phyloP scores from a whole-genome alignment of 768 basidiomycete species.

The Kwoniella shandongensis region DNA sequence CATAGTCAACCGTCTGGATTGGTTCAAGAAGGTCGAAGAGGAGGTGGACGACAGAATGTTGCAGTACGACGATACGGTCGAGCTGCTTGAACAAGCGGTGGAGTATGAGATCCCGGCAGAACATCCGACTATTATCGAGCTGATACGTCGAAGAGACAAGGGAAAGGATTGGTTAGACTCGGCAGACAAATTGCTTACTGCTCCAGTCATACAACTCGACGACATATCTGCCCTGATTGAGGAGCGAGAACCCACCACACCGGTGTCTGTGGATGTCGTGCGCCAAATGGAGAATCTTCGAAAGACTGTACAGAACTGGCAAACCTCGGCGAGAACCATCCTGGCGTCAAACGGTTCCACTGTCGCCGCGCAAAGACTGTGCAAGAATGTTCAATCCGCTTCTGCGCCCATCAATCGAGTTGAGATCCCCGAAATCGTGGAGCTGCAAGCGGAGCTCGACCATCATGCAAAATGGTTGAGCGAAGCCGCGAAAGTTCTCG shows the following conservation, averaged over 20 bases:
- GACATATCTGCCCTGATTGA: slow-evolving; percentile 73
- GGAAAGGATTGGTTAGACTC: slow-evolving; percentile 77
- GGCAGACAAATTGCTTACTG: slow-evolving; percentile 56
- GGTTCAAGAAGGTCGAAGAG: slow-evolving; percentile 69
- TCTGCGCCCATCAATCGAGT: slow-evolving; percentile 38
- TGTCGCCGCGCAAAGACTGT: slow-evolving; percentile 32
- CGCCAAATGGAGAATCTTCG: slow-evolving; percentile 66
- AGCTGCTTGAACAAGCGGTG: slow-evolving; percentile 68
- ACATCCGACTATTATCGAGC: slow-evolving; percentile 65
- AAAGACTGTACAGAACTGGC: slow-evolving; percentile 40
- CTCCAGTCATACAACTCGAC: slow-evolving; percentile 63
- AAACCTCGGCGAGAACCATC: slow-evolving; percentile 31
- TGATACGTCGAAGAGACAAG: slow-evolving; percentile 65
- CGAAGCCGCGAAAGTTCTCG: slow-evolving; percentile 21
- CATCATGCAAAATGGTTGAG: slow-evolving; percentile 42
- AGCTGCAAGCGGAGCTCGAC: slow-evolving; percentile 41
- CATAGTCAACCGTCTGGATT: slow-evolving; percentile 74
- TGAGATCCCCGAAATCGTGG: slow-evolving; percentile 43
- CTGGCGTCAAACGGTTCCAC: slow-evolving; percentile 23
- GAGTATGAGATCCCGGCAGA: slow-evolving; percentile 66
- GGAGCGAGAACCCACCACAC: slow-evolving; percentile 63
- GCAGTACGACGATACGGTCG: slow-evolving; percentile 74
- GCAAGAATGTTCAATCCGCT: slow-evolving; percentile 37
- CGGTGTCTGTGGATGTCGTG: slow-evolving; percentile 67
- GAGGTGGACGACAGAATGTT: slow-evolving; percentile 68